Evolutionary conservation across 345 rosid genomes (phyloP).

Genomic region (Aquilaria sinensis): DNA sequence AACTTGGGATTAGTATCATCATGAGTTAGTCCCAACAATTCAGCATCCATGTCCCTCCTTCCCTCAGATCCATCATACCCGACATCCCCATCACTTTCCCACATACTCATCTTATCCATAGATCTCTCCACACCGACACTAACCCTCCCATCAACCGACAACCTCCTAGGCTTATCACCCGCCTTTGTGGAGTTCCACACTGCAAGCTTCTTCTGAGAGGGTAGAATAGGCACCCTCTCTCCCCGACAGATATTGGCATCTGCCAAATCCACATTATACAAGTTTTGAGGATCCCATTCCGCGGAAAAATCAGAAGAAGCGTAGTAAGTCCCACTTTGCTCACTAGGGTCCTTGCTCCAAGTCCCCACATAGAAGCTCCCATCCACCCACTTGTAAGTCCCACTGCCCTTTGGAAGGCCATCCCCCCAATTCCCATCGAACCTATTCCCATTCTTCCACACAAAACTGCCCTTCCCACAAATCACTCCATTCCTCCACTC

Average conservation of each 20-base stretch:
- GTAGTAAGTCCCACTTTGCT: slow-evolving; percentile 69
- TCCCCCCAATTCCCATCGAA: slow-evolving; percentile 84
- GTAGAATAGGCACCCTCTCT: slow-evolving; percentile 65
- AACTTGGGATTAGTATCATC: slow-evolving; percentile 31
- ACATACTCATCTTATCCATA: slow-evolving; percentile 60
- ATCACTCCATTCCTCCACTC: slow-evolving; percentile 78
- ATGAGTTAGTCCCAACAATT: slow-evolving; percentile 35
- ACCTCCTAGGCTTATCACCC: slow-evolving; percentile 50
- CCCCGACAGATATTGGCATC: slow-evolving; percentile 39
- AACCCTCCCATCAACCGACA: slow-evolving; percentile 79
- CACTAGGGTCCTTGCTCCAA: slow-evolving; percentile 79
- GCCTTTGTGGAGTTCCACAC: slow-evolving; percentile 75
- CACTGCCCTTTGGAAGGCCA: slow-evolving; percentile 74
- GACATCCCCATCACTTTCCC: slow-evolving; percentile 39
- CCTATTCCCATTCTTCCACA: slow-evolving; percentile 59
- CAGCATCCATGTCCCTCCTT: slow-evolving; percentile 34
- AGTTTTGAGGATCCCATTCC: slow-evolving; percentile 68
- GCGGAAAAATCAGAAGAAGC: slow-evolving; percentile 36
- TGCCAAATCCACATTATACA: slow-evolving; percentile 34
- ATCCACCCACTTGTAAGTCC: slow-evolving; percentile 66
- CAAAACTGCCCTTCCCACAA: slow-evolving; percentile 60
- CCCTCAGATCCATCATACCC: slow-evolving; percentile 22
- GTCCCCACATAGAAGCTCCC: slow-evolving; percentile 81
- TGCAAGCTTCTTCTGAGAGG: slow-evolving; percentile 87
- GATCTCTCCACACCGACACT: slow-evolving; percentile 76